These are phyloP conservation scores for Eustoma russellianum DNA, from an alignment of 257 asterid species.

Conservation along the genomic window DNA sequence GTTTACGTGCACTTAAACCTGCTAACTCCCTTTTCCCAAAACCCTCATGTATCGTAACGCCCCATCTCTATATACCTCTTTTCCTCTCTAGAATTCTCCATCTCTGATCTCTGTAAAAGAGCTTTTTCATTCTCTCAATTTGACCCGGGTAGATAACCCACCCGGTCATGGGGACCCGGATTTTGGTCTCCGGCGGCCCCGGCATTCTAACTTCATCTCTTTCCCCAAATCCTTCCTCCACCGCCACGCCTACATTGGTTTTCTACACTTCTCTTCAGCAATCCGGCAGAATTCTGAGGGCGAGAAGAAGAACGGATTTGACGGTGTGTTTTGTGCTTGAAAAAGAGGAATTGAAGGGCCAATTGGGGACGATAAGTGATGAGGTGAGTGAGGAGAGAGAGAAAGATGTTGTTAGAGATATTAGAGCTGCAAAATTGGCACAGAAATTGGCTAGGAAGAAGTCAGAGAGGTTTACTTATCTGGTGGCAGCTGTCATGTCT, in stretches of 20 bases:
- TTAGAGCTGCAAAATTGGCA: constrained; percentile 23
- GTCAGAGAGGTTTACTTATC: constrained; percentile 76
- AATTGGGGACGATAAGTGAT: constrained; percentile 3
- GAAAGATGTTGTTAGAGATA: constrained; percentile 24
- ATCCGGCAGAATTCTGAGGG: constrained; percentile 13
- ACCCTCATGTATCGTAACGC: not conserved
- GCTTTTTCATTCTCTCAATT: not conserved
- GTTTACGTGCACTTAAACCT: constrained; percentile 17
- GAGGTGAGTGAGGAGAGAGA: constrained; percentile 15
- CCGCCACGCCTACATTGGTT: constrained; percentile 8
- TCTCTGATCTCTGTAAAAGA: not conserved
- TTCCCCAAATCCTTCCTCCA: constrained; percentile 20
- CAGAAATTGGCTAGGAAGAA: constrained; percentile 66
- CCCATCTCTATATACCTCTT: too few relatives aligned
- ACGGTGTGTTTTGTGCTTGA: constrained; percentile 49
- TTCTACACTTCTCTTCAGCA: constrained; percentile 15
- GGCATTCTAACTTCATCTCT: constrained; percentile 21
- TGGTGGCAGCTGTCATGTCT: constrained; percentile 97
- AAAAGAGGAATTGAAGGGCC: constrained; percentile 28
- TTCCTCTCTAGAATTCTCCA: not conserved
- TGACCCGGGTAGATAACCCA: constrained; percentile 4
- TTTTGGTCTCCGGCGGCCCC: constrained; percentile 26
- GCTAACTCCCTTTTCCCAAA: too few relatives aligned
- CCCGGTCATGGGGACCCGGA: constrained; percentile 49
- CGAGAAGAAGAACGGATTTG: constrained; percentile 21